Evolutionary conservation across 2,329 filamentous ascomycete species (phyloP), one percentile per base, ranked within the genome.

Genomic region (Sphaerostilbella broomeana): DNA sequence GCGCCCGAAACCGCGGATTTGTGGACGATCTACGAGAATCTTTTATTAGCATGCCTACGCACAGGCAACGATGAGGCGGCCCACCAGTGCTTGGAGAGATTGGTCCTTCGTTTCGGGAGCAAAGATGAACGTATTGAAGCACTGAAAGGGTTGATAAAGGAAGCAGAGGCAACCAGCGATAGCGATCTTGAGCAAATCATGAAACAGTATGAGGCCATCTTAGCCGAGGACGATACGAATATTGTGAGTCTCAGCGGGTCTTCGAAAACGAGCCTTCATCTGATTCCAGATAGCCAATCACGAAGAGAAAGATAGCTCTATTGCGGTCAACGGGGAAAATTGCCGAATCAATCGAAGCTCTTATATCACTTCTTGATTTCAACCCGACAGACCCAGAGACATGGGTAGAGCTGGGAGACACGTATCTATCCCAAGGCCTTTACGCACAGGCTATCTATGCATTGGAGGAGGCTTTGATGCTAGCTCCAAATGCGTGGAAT

Each of bases 401-500:
- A 8, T 98, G 92, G 92, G 78, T 86, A 37, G 92, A 98, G 65
- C 70, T 97, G 50, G 79, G 86, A 38, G 87, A 95, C 57, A 65
- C 95, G 45, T 97, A 98, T 62, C 72, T 88, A 20, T 72, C 73
- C 15, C 84, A 90, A 56, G 86, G 84, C 1, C 64, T 90, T 52
- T 87, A 84, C 55, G 67, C 80, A 11, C 90, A 97, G 61, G 85
- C 88, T 26, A 79, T 95, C 35, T 95, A 84, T 61, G 83, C 87
- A 44, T 67, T 95, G 30, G 92, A 98, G 60, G 92, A 98, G 61
- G 87, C 94, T 15, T 63, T 98, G 30, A 69, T 97, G 36, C 71
- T 94, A 42, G 77, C 79, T 38, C 90, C 92, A 4, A 94, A 95
- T 66, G 86, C 90, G 15, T 98, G 92, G 89, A 97, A 94, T 68